These are phyloP conservation scores for Ceratorhiza oryzae-sativae DNA, from an alignment of 1,284 basidiomycete genomes.

Conservation along the genomic window DNA sequence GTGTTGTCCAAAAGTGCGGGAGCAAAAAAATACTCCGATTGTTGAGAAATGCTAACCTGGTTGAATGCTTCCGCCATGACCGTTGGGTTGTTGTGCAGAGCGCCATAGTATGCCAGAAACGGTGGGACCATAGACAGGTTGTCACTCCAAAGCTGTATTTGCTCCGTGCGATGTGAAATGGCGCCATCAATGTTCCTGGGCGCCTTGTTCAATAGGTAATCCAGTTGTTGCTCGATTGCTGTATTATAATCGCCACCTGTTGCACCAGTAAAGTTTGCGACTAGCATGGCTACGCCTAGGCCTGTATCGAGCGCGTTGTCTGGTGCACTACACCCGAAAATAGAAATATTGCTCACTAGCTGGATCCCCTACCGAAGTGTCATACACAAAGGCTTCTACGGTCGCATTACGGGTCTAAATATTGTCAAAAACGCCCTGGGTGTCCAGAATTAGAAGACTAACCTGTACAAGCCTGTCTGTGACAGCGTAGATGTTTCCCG, in stretches of 20 bases:
- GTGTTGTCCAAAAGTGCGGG: constrained; percentile 56
- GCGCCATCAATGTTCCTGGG: constrained; percentile 60
- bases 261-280: constrained; percentile 42
- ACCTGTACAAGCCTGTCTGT: constrained; percentile 37
- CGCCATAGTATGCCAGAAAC: constrained; percentile 58
- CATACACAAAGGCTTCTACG: constrained; percentile 37
- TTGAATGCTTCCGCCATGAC: constrained; percentile 19
- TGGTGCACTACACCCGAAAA: neutral
- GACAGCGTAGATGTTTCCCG: constrained; percentile 39
- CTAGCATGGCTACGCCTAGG: constrained; percentile 41
- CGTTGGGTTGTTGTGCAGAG: constrained; percentile 19
- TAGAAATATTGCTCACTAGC: constrained; percentile 26
- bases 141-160: constrained; percentile 59
- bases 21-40: constrained; percentile 54
- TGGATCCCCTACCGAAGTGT: constrained; percentile 42
- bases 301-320: constrained; percentile 6
- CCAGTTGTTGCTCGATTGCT: constrained; percentile 41
- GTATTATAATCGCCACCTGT: constrained; percentile 38
- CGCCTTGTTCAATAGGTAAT: constrained; percentile 53
- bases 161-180: constrained; percentile 58
- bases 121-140: constrained; percentile 68
- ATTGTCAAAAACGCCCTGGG: neutral
- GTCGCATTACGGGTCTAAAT: constrained; percentile 10
- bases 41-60: constrained; percentile 38
- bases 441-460: neutral